Conservation (phyloP, 176 grass and related monocot genomes). For the Oryza coarctata region DNA sequence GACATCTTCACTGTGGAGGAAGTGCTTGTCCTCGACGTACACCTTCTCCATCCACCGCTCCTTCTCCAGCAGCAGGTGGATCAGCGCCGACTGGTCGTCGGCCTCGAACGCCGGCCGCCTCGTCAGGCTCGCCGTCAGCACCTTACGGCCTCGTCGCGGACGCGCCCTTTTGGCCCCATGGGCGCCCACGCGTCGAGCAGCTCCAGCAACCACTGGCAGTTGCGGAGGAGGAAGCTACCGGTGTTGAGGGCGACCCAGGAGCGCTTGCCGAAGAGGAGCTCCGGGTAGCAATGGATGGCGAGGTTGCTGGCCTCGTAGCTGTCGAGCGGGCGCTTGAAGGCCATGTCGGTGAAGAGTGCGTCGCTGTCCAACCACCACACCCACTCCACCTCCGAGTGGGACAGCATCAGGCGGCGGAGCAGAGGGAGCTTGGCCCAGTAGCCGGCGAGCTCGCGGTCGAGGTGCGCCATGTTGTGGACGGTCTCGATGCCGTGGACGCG, state of each 20-base stretch:
- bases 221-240: conserved; percentile 69
- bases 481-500: conserved; percentile 72
- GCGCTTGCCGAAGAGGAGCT: conserved; percentile 46
- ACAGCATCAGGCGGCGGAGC: conserved; percentile 66
- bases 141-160: conserved; percentile 50
- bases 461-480: conserved; percentile 47
- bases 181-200: conserved; percentile 76
- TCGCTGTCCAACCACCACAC: conserved; percentile 82
- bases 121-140: conserved; percentile 46
- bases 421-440: conserved; percentile 71
- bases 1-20: conserved; percentile 72
- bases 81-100: conserved; percentile 78
- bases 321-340: conserved; percentile 56
- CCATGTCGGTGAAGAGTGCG: conserved; percentile 86
- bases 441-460: conserved; percentile 47
- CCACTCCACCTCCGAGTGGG: conserved; percentile 89
- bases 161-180: conserved; percentile 55
- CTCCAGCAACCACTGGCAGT: conserved; percentile 88
- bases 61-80: conserved; percentile 68
- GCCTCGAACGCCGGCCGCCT: conserved; percentile 66
- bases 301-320: conserved; percentile 56
- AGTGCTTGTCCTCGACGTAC: conserved; percentile 71
- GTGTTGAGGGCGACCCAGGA: conserved; percentile 61
- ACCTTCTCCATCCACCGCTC: conserved; percentile 62
- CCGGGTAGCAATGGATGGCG: conserved; percentile 53